These are phyloP conservation scores for Metschnikowia corniflorae DNA, from an alignment of 805 yeast species.

Conservation along the genomic window DNA sequence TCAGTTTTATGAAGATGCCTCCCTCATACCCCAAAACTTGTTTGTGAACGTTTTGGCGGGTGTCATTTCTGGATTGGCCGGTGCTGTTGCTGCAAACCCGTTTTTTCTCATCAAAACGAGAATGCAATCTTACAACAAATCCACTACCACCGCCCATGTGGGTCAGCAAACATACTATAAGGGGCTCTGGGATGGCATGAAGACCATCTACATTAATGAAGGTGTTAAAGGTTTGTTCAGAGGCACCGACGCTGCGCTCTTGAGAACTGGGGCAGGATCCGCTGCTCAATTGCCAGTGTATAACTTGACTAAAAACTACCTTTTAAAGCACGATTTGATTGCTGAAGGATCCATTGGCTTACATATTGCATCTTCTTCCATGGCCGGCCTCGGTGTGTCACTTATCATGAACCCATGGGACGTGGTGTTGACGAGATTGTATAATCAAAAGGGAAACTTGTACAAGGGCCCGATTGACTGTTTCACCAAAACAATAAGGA, in stretches of 20 bases:
- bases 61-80: constrained; percentile 79
- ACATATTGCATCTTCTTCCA: constrained; percentile 70
- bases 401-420: constrained; percentile 98
- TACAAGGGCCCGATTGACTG: constrained; percentile 90
- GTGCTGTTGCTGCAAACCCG: constrained; percentile 89
- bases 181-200: constrained; percentile 64
- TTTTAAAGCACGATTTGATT: constrained; percentile 51
- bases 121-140: constrained; percentile 86
- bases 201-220: constrained; percentile 56
- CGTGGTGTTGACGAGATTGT: constrained; percentile 89
- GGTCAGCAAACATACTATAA: constrained; percentile 93
- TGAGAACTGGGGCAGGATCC: constrained; percentile 95
- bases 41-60: constrained; percentile 76
- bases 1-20: constrained; percentile 39
- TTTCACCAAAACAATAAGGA: constrained; percentile 69
- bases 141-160: constrained; percentile 38
- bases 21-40: constrained; percentile 33
- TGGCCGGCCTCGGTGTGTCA: constrained; percentile 89
- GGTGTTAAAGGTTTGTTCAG: constrained; percentile 79
- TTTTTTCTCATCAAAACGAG: constrained; percentile 89
- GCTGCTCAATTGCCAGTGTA: constrained; percentile 92
- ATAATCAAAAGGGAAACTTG: constrained; percentile 86
- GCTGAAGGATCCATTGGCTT: constrained; percentile 58
- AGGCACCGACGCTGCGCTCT: constrained; percentile 91
- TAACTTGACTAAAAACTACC: constrained; percentile 64